Conservation (phyloP, 164 flowering plant species). For the Protea cynaroides region DNA sequence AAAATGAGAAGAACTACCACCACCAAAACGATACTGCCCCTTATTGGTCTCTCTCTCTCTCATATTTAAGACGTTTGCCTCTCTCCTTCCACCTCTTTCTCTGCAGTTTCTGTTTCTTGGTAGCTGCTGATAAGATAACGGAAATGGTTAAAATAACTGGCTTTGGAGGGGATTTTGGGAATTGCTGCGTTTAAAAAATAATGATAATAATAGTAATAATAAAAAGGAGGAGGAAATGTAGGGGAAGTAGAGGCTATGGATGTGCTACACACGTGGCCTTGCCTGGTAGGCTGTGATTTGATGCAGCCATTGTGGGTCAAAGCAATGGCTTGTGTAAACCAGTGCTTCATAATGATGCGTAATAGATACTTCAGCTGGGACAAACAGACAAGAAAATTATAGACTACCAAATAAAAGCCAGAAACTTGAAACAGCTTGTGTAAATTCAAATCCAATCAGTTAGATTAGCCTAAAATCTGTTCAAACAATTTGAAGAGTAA, state of each 20-base stretch:
- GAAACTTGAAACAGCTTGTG: neutral
- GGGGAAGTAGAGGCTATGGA: constrained; percentile 33
- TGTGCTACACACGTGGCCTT: constrained; percentile 57
- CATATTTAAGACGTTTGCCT: no score
- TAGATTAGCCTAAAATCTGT: neutral
- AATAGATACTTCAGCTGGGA: neutral
- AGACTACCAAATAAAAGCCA: neutral
- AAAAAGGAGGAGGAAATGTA: constrained; percentile 26
- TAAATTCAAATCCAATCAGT: constrained; percentile 9
- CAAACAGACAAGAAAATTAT: neutral
- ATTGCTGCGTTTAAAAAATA: constrained; percentile 18
- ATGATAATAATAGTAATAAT: constrained; percentile 6
- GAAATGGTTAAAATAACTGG: constrained; percentile 34
- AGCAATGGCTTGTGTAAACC: neutral
- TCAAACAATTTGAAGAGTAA: neutral
- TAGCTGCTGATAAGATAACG: constrained; percentile 21
- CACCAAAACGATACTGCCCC: constrained; percentile 10
- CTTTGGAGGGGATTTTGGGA: constrained; percentile 26
- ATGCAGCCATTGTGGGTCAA: constrained; percentile 30
- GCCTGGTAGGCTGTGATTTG: constrained; percentile 34
- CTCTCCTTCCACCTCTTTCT: constrained; percentile 2
- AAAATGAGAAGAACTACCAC: constrained; percentile 17
- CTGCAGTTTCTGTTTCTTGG: constrained; percentile 20
- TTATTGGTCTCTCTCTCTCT: constrained; percentile 6
- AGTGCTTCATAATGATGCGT: neutral